Conservation (phyloP, 352 stramenopile genomes). For the Phytophthora constricta region DNA sequence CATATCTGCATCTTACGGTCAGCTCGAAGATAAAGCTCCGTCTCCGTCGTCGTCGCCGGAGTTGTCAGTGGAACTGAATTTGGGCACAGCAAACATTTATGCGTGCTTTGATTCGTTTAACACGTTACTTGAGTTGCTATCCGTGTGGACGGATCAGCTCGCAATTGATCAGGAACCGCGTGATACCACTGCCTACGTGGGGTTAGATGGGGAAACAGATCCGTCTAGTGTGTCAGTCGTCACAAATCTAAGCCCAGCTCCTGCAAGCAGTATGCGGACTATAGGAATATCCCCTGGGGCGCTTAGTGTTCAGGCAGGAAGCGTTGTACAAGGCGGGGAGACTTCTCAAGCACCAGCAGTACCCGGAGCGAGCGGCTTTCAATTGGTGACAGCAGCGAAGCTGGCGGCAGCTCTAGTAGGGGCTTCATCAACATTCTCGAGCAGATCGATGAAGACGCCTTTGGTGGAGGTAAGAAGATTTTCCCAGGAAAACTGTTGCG, state of each 20-base stretch:
- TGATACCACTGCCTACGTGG: slow-evolving; percentile 83
- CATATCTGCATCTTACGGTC: slow-evolving; percentile 14
- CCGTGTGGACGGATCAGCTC: slow-evolving; percentile 75
- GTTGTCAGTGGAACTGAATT: slow-evolving; percentile 80
- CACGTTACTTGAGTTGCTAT: slow-evolving; percentile 78
- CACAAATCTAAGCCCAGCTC: slow-evolving; percentile 66
- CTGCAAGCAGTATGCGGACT: slow-evolving; percentile 27
- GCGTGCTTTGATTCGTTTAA: slow-evolving; percentile 92
- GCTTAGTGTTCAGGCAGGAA: slow-evolving; percentile 6
- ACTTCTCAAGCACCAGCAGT: slow-evolving; percentile 35
- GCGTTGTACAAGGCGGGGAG: slow-evolving; percentile 6
- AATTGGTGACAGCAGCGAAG: slow-evolving; percentile 23
- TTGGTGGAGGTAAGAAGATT: slow-evolving; percentile 68
- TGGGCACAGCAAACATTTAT: slow-evolving; percentile 89
- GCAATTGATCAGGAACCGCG: slow-evolving; percentile 65
- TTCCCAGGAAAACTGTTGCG: slow-evolving; percentile 66
- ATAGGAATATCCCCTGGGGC: slow-evolving; percentile 28
- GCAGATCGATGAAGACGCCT: slow-evolving; percentile 85
- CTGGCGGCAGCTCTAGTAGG: slow-evolving; percentile 8
- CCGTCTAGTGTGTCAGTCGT: slow-evolving; percentile 73
- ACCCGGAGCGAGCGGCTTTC: slow-evolving; percentile 34
- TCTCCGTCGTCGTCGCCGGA: slow-evolving; percentile 60
- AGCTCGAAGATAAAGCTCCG: slow-evolving; percentile 43
- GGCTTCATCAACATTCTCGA: slow-evolving; percentile 61
- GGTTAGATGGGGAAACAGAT: slow-evolving; percentile 66